phyloP scores from a whole-genome alignment of 2,329 filamentous ascomycete species.

The Epichloe brachyelytri region DNA sequence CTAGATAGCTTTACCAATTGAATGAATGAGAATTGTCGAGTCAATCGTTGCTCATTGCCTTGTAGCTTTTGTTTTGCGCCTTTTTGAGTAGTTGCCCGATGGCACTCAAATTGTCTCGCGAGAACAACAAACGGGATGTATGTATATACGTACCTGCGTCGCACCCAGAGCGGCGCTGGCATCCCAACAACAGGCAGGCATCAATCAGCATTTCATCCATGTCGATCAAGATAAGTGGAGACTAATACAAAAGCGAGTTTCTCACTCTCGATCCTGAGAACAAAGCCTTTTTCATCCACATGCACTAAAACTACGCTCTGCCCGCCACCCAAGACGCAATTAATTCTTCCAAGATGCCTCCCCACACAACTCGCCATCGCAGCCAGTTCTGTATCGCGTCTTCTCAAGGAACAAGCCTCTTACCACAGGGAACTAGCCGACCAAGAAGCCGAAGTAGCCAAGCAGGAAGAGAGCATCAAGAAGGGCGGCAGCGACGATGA shows the following conservation, averaged over 20 bases:
- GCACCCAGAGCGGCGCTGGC: too few species aligned
- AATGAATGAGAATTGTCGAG: background rate
- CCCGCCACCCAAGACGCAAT: background rate
- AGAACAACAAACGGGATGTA: too few species aligned
- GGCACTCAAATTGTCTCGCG: too few species aligned
- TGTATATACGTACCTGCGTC: too few species aligned
- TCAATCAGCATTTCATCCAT: slow-evolving; percentile 2
- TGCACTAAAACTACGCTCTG: too few species aligned
- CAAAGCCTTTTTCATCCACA: too few species aligned
- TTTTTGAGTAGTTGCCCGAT: too few species aligned
- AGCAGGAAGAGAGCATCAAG: slow-evolving; percentile 49
- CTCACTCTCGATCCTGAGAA: too few species aligned
- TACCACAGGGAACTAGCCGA: slow-evolving; percentile 77
- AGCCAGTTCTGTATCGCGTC: slow-evolving; percentile 64
- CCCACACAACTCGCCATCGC: slow-evolving; percentile 67
- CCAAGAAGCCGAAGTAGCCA: slow-evolving; percentile 59
- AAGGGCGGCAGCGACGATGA: slow-evolving; percentile 41
- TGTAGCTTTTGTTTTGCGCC: too few species aligned
- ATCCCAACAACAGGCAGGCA: slow-evolving; percentile 12
- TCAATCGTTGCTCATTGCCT: background rate
- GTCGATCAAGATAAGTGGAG: background rate
- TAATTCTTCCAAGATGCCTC: slow-evolving; percentile 46
- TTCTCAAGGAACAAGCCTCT: slow-evolving; percentile 82
- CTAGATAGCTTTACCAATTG: slow-evolving; percentile 3
- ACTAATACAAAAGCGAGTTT: background rate